Base-by-base conservation (phyloP, 179 eudicot genomes). In the Amaranthus tricolor region DNA sequence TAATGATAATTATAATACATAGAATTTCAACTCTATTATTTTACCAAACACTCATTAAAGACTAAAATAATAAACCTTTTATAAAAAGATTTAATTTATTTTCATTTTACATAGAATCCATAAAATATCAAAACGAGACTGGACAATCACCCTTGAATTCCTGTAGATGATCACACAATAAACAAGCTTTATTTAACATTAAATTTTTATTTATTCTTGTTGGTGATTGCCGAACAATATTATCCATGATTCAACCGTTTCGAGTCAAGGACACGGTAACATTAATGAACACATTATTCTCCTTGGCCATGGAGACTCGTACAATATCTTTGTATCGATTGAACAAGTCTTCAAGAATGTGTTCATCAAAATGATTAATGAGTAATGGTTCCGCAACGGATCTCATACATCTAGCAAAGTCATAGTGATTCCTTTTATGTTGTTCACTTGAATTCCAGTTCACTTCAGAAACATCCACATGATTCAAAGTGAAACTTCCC, bases 371-470 rank as follows among this genome's bases (percentile, higher is more conserved):
- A 17, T 84, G 87, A 64, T 68, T 80, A 9, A 73, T 62, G 6
- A 86, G 45, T 71, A 82, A 52, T 10, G 87, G 74, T 21, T 86
- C 89, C 11, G 81, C 78, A n/a, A 86, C 84, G 14, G 87, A 82
- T 66, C 89, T 84, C 76, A 86, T 83, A 62, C 80, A 80, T 64
- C 69, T 74, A 4, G 81, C 78, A 47, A 83, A 73, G 69, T 73
- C 76, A 52, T 62, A 24, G 24, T 51, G 6, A 9, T 68, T 17
- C 6, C 11, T 47, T 6, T 31, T 58, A 13, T n/a, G 9, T n/a
- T 45, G 7, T 16, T 71, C 45, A n/a, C 45, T 20, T 40, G 6
- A 50, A 5, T 11, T 6, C 75, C 75, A 72, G 14, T 13, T 51
- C 5, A 73, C 68, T 62, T 73, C 56, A 1, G 69, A 61, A 61